Base-by-base conservation (phyloP, 768 basidiomycete species). In the Vararia minispora region DNA sequence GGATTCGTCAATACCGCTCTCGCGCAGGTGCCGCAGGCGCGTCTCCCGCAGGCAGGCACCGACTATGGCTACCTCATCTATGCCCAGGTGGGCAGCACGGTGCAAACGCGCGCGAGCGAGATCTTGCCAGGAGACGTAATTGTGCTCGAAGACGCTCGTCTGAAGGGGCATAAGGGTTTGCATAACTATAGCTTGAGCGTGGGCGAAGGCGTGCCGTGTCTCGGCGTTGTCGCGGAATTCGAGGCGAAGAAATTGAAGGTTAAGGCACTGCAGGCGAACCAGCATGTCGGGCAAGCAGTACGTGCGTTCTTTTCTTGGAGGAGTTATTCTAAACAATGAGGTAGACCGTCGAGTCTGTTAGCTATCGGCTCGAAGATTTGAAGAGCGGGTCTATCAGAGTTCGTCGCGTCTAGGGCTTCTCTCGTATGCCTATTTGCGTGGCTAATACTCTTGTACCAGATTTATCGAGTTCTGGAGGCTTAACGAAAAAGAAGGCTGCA, bases 211-310 rank as follows among this genome's bases (percentile, higher is more conserved):
- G 74, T 76, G 46, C 71, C 75, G 17, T 47, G 88, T 5, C 63
- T 86, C 25, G 91, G 80, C 7, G 62, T 95, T 31, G 73, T 92
- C 37, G 69, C 67, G 33, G 90, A 92, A 53, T 84, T 79, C 54
- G 91, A 95, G 49, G 58, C 61, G 27, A 90, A 86, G 73, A 92
- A 91, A 66, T 72, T 71, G 43, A 95, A 95, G 64, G 65, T 91
- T 37, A 72, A 70, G 55, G 76, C 86, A 30, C 80, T 80, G 56
- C 87, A 92, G 56, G 89, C 89, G 37, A 90, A 87, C 56, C 77
- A 83, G 54, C 83, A 81, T 50, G 81, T 84, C 51, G 78, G 84
- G 33, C 83, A 79, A 47, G 82, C 85, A 72, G 83, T 81, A 44
- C 44, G 73, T 64, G 26, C 36, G 37, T 45, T 48, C 42, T 43